Evolutionary conservation across 2,329 filamentous ascomycete species (phyloP), one percentile per base, ranked within the genome.

Genomic region (Bipolaris oryzae): DNA sequence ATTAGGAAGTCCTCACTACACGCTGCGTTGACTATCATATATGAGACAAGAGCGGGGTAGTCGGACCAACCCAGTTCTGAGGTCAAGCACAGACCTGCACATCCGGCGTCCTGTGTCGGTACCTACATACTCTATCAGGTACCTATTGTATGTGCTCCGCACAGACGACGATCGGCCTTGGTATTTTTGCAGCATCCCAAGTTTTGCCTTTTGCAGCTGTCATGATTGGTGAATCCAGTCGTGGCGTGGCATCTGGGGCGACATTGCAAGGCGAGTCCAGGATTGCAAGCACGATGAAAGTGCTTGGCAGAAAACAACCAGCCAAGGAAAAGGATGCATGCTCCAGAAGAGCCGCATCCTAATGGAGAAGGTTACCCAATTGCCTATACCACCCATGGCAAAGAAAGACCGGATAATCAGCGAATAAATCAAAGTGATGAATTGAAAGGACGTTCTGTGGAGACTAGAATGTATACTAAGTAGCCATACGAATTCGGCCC

Each of bases 11-110:
- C 39, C 16, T 43, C 28, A 57, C 54, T 37, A 21, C 50, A 49
- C 48, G 25, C 50, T 34, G 48, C 18, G 54, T 31, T 20, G 42
- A 31, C 20, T 31, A 44, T 38, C 59, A 53, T 52, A 34, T 50
- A 55, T 34, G 37, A 42, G 43, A 56, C 35, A 55, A 48, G 55
- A 45, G 53, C 50, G 50, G 42, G 38, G 33, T 43, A 42, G 42
- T 42, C 51, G 25, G 43, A 34, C 38, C 41, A 50, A 60, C 61
- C 39, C 60, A 60, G 5, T 7, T 10, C 33, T 60, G 50, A 55
- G 61, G 44, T 28, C 42, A 55, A 53, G 57, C 52, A 62, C 54
- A 64, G 61, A 53, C 54, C 52, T 44, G 28, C 20, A 37, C 23
- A 31, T 34, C 18, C 39, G 31, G 20, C 15, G 31, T 35, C 33